Evolutionary conservation across 192 early-diverging fungal genomes (phyloP).

Genomic region (Coemansia sp.): DNA sequence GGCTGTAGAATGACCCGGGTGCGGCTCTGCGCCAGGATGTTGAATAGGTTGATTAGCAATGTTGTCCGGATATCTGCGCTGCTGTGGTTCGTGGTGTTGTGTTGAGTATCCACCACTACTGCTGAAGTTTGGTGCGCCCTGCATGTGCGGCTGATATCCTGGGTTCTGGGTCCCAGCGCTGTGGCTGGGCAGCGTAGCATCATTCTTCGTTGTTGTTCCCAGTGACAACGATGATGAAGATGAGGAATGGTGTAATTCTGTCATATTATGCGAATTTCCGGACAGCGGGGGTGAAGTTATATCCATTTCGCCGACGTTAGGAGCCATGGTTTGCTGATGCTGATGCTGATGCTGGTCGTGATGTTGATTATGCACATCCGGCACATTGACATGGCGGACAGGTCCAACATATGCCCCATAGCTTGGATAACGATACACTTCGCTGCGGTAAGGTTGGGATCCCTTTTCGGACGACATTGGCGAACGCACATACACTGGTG

Average conservation of each 20-base stretch:
- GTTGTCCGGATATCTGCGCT: neutral
- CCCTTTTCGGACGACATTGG: slow-evolving; percentile 29
- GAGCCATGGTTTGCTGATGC: too few species aligned
- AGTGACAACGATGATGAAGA: neutral
- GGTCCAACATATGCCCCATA: slow-evolving; percentile 45
- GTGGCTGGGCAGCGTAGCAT: neutral
- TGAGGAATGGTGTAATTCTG: neutral
- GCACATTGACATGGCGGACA: slow-evolving; percentile 33
- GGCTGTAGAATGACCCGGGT: neutral
- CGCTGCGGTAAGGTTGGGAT: slow-evolving; percentile 29
- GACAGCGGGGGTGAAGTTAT: neutral
- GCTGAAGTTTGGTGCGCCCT: neutral
- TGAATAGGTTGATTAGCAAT: neutral
- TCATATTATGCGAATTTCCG: neutral
- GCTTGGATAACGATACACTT: slow-evolving; percentile 43
- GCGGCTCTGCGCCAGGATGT: neutral
- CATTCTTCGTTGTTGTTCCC: slow-evolving; percentile 1
- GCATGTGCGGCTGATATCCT: neutral
- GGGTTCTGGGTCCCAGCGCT: slow-evolving; percentile 1
- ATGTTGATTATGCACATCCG: slow-evolving; percentile 1
- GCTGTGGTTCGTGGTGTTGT: neutral
- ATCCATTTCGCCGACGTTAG: neutral
- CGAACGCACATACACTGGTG: slow-evolving; percentile 32
- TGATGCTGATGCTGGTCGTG: neutral
- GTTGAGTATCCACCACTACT: neutral